Percentiles rank a stretch among this genome's conserved stretches.
These are phyloP conservation scores for Vitis rotundifolia DNA, from an alignment of 164 flowering plant genomes.

Conservation along the genomic window DNA sequence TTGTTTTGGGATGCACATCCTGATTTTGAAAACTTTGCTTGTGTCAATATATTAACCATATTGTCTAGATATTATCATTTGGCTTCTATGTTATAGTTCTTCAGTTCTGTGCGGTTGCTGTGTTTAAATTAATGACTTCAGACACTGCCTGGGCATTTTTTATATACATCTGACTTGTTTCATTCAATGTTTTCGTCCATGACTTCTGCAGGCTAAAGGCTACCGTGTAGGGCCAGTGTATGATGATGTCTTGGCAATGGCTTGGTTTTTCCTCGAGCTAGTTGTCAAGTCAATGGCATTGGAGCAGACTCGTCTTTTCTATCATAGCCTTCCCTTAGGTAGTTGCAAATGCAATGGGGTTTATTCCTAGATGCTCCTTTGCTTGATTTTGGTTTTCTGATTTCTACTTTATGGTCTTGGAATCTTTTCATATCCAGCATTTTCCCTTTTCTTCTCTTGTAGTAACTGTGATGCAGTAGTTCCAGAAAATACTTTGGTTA, in stretches of 20 bases:
- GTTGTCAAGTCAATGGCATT: conserved; percentile 97
- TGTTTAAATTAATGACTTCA: background rate
- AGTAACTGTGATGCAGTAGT: no score
- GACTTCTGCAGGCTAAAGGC: conserved; percentile 87
- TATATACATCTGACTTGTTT: background rate
- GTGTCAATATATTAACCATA: background rate
- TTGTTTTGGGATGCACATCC: background rate
- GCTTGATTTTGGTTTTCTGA: background rate
- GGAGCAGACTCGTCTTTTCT: conserved; percentile 85
- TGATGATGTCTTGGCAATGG: conserved; percentile 99
- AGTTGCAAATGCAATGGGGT: conserved; percentile 2
- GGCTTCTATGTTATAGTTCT: background rate
- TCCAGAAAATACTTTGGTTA: no score
- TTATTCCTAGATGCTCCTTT: background rate
- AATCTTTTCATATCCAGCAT: background rate
- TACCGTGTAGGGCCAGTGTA: conserved; percentile 99
- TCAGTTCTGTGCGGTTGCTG: background rate
- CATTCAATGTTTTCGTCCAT: background rate
- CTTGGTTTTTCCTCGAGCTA: conserved; percentile 97
- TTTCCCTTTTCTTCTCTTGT: background rate
- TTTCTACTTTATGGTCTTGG: no score
- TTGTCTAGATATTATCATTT: background rate
- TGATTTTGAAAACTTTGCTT: background rate
- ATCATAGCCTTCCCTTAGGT: conserved; percentile 87
- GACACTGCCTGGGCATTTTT: background rate